Base-by-base conservation (phyloP, 1,284 basidiomycete genomes). In the Trametes polyzona region DNA sequence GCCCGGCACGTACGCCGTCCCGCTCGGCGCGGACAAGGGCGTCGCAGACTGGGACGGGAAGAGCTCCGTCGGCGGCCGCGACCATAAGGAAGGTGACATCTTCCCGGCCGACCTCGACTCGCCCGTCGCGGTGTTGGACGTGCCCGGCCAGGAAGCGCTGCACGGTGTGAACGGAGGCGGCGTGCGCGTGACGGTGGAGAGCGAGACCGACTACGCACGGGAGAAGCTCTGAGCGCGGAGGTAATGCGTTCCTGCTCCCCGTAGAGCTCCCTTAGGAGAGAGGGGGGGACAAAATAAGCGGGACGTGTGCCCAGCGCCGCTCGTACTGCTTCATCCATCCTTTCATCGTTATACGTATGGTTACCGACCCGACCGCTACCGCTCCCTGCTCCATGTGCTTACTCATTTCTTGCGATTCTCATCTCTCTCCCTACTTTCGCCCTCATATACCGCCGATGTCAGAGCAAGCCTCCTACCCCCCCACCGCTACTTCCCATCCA, bases 11-110 rank as follows among this genome's bases (percentile, higher is more conserved):
- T 76, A 81, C 65, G 86, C 84, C 1, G 88, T 83, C 62, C 87
- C 83, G n/a, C 82, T 90, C 56, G 83, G 82, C 55, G 80, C 84
- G 46, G 72, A 74, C 65, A 88, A 87, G 74, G 72, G 72, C 52
- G 76, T 71, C 73, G 75, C 52, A 24, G 65, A 78, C 57, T 71
- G 64, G 26, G 84, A 86, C 65, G 78, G 73, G 67, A 87, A 88
- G 74, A 76, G 73, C 64, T 83, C 81, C 61, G 78, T 84, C 40
- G 75, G 76, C 46, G 82, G 80, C 35, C 72, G 71, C 57, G 81
- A 83, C 70, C 78, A 76, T 58, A 77, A 64, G 59, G 60, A 60
- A 48, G 51, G 46, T 44, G 65, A 62, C 23, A 67, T 72, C 6
- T 69, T 76, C 43, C 71, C 74, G 16, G 63, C 61, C 55, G 63